Evolutionary conservation across 2,329 filamentous ascomycete species (phyloP).

Genomic region (Curvularia hawaiiensis): DNA sequence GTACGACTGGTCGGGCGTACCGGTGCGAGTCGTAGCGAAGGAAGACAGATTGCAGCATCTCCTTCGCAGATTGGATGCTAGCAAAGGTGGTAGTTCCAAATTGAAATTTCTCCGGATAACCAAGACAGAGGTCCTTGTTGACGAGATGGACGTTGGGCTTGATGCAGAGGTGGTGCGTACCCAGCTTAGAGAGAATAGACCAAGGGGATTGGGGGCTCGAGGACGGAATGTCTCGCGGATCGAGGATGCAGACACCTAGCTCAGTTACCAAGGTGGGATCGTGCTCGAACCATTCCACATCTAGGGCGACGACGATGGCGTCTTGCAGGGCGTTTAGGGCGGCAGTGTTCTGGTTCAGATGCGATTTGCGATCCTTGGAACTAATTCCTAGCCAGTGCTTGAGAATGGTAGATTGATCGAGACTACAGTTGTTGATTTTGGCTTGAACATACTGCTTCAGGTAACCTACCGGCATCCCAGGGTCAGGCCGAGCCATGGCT

Average conservation of each 20-base stretch:
- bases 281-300: conserved; percentile 27
- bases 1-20: conserved; percentile 18
- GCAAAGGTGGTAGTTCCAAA: conserved; percentile 26
- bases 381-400: conserved; percentile 2
- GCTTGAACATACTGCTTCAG: neutral
- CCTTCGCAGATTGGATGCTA: conserved; percentile 3
- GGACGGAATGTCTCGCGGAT: neutral
- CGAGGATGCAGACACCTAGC: conserved; percentile 20
- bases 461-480: neutral
- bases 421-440: neutral
- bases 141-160: conserved; percentile 21
- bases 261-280: conserved; percentile 20
- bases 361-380: neutral
- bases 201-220: neutral
- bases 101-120: conserved; percentile 20
- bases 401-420: conserved; percentile 8
- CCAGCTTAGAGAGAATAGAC: conserved; percentile 1
- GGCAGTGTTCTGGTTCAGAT: neutral
- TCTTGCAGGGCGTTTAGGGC: conserved; percentile 4
- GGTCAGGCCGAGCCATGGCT: too few relatives aligned
- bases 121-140: conserved; percentile 18
- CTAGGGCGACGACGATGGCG: conserved; percentile 21
- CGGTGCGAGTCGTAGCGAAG: neutral
- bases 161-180: conserved; percentile 22
- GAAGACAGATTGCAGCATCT: conserved; percentile 14